A percentile compares a stretch with the other conserved stretches of the same genome.
phyloP scores from a whole-genome alignment of 371 early-diverging fungal species.

The Lichtheimia hyalospora region DNA sequence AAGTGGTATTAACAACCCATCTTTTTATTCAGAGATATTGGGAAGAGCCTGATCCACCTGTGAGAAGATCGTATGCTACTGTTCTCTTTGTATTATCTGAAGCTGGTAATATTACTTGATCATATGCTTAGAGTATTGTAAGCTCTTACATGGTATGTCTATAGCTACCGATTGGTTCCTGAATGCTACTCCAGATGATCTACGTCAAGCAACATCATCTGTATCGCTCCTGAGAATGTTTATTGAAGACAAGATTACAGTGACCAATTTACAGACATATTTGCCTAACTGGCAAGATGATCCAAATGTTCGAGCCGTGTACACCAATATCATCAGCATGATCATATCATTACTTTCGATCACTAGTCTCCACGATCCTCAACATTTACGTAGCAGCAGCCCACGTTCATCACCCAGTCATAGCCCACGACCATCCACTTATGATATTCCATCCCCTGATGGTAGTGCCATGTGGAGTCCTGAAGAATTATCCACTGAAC shows the following conservation, averaged over 20 bases:
- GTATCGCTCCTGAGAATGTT: constrained; percentile 16
- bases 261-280: constrained; percentile 14
- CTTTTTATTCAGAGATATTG: constrained; percentile 27
- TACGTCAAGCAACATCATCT: constrained; percentile 18
- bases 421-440: constrained; percentile 25
- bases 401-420: constrained; percentile 16
- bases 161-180: constrained; percentile 32
- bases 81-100: constrained; percentile 32
- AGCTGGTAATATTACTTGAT: constrained; percentile 14
- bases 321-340: constrained; percentile 23
- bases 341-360: constrained; percentile 26
- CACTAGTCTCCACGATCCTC: constrained; percentile 10
- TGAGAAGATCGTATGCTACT: constrained; percentile 22
- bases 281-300: constrained; percentile 12
- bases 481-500: constrained; percentile 1
- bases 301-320: constrained; percentile 12
- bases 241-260: constrained; percentile 27
- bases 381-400: neutral
- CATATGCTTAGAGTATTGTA: neutral
- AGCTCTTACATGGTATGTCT: neutral
- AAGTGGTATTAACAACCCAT: neutral
- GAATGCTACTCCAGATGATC: constrained; percentile 16
- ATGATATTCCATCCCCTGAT: neutral
- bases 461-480: neutral
- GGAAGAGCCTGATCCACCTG: constrained; percentile 21